phyloP scores from a whole-genome alignment of 1,139 yeast species.

The Scheffersomyces stambukii region DNA sequence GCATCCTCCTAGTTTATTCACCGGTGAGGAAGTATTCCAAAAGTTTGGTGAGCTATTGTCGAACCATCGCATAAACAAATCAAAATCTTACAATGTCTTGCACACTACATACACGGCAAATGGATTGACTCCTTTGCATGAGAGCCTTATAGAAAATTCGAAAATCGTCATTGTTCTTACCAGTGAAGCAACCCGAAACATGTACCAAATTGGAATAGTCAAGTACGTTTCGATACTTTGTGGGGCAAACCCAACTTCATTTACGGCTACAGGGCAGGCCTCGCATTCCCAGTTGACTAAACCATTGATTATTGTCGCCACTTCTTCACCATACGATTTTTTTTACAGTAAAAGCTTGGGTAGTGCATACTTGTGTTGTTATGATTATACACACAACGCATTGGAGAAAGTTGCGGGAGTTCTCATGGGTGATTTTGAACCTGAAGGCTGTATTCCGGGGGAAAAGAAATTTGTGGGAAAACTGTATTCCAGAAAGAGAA shows the following conservation, averaged over 20 bases:
- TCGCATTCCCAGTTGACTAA: conserved; percentile 30
- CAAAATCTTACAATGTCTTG: conserved; percentile 42
- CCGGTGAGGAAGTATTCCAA: conserved; percentile 59
- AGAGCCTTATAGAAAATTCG: conserved; percentile 50
- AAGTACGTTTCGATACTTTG: conserved; percentile 56
- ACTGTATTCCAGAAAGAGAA: conserved; percentile 17
- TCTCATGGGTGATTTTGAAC: conserved; percentile 49
- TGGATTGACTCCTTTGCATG: conserved; percentile 58
- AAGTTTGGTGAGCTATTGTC: conserved; percentile 43
- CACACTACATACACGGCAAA: conserved; percentile 66
- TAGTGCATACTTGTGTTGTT: conserved; percentile 58
- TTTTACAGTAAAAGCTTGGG: conserved; percentile 53
- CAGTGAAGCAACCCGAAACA: conserved; percentile 59
- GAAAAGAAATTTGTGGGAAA: conserved; percentile 34
- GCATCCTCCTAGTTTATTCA: conserved; percentile 33
- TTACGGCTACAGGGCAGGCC: conserved; percentile 19
- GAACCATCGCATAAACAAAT: conserved; percentile 25
- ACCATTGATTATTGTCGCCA: conserved; percentile 58
- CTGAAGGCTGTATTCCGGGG: conserved; percentile 60
- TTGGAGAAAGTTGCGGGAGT: conserved; percentile 48
- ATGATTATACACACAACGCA: conserved; percentile 55
- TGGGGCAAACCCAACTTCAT: conserved; percentile 42
- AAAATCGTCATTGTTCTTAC: conserved; percentile 57
- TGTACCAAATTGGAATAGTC: conserved; percentile 64
- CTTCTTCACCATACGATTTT: conserved; percentile 63